Evolutionary conservation across 352 stramenopile genomes (phyloP), one percentile per base, ranked within the genome.

Genomic region (Phytophthora lateralis): DNA sequence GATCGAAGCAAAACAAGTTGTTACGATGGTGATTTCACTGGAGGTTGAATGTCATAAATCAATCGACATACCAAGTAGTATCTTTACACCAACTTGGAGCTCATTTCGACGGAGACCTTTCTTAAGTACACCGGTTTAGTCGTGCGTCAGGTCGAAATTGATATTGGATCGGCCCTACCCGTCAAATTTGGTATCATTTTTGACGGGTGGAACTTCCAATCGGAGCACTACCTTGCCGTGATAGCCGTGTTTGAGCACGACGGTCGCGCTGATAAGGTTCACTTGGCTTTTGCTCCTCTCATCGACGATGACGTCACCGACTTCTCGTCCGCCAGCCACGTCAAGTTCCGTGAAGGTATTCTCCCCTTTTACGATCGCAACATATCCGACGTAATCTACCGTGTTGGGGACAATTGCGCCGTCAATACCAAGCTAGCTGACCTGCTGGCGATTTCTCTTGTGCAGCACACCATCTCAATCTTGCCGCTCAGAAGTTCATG

Each of bases 241-340:
- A 27, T 38, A 15, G 49, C 49, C 12, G 49, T 39, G 9, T 56
- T 56, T 20, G 5, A 56, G 15, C 49, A 56, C n/a, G 49, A 56
- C 29, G 21, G 49, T 17, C 34, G 12, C 7, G 35, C 24, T 11
- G 49, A 47, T 35, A 56, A 56, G 24, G 49, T 56, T 17, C 49
- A 47, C 3, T 35, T 38, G 5, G 48, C 34, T 24, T 45, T 46
- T 35, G 48, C 35, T 8, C 35, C 34, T 34, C 15, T 47, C 1
- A 35, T 56, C 35, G 49, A 46, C 17, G 49, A 46, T 14, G 49
- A 56, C 17, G 24, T 35, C 24, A 56, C 24, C 20, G 48, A 56
- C 21, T 35, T 38, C 12, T 29, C 48, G 11, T 21, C 49, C 1
- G 35, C 49, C 26, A 48, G 42, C 20, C 42, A 48, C 21, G 9